Evolutionary conservation across 345 rosid genomes (phyloP).

Genomic region (Microthlaspi erraticum): DNA sequence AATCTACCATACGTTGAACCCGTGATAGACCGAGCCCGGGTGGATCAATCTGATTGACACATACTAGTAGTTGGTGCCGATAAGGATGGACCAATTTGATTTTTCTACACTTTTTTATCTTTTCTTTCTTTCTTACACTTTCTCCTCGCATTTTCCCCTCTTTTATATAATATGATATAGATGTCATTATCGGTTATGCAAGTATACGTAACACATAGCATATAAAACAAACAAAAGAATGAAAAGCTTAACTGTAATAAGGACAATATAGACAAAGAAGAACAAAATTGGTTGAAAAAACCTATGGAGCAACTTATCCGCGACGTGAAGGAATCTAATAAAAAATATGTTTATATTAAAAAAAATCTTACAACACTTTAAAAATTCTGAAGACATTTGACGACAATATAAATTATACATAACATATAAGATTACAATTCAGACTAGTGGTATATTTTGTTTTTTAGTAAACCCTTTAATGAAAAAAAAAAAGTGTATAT

Average conservation of each 20-base stretch:
- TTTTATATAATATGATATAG: constrained; percentile 16
- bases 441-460: constrained; percentile 18
- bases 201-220: constrained; percentile 26
- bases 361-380: background rate
- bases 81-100: constrained; percentile 40
- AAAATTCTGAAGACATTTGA: background rate
- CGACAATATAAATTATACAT: background rate
- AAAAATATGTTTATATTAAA: background rate
- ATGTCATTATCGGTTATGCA: constrained; percentile 24
- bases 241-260: constrained; percentile 3
- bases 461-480: background rate
- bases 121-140: constrained; percentile 17
- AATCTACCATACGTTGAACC: constrained; percentile 18
- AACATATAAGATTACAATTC: constrained; percentile 3
- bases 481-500: background rate
- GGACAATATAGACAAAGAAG: background rate
- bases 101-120: constrained; percentile 12
- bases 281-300: background rate
- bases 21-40: constrained; percentile 23
- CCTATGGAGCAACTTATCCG: constrained; percentile 2
- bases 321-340: constrained; percentile 31
- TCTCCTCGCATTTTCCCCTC: constrained; percentile 15
- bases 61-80: constrained; percentile 44
- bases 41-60: constrained; percentile 32
- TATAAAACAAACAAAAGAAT: constrained; percentile 14